phyloP scores from a whole-genome alignment of 495 filamentous ascomycete species.

The Bacidia gigantensis region DNA sequence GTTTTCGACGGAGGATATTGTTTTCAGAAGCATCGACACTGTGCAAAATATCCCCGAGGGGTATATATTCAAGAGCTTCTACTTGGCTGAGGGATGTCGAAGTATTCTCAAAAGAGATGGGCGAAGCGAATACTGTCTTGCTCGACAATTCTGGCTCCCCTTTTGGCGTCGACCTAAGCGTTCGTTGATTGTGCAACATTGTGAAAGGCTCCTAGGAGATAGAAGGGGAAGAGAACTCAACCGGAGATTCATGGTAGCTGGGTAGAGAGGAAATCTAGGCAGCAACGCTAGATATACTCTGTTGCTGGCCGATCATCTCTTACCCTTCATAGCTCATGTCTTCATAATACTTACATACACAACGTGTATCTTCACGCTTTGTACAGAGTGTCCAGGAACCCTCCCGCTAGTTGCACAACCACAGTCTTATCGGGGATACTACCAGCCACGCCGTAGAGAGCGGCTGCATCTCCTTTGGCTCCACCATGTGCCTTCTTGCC shows the following conservation, averaged over 20 bases:
- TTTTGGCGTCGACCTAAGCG: neutral
- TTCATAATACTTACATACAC: neutral
- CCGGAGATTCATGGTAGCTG: too few relatives aligned
- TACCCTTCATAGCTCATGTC: neutral
- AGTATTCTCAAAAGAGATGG: neutral
- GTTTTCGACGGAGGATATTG: constrained; percentile 16
- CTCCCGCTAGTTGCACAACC: constrained; percentile 75
- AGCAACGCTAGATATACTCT: neutral
- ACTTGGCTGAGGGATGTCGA: neutral
- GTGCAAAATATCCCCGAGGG: constrained; percentile 3
- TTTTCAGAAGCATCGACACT: constrained; percentile 4
- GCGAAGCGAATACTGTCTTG: neutral
- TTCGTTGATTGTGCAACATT: neutral
- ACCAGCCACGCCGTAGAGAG: constrained; percentile 89
- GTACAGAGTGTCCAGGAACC: constrained; percentile 91
- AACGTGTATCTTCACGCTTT: constrained; percentile 51
- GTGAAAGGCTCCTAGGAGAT: neutral
- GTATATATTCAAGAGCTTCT: neutral
- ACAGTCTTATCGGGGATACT: constrained; percentile 91
- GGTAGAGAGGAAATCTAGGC: neutral
- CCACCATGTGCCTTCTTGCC: constrained; percentile 58
- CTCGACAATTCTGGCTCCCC: neutral
- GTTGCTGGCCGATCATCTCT: neutral
- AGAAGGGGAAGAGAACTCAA: neutral
- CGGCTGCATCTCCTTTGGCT: constrained; percentile 56